phyloP scores from a whole-genome alignment of 495 filamentous ascomycete species.

The Cudoniella acicularis region DNA sequence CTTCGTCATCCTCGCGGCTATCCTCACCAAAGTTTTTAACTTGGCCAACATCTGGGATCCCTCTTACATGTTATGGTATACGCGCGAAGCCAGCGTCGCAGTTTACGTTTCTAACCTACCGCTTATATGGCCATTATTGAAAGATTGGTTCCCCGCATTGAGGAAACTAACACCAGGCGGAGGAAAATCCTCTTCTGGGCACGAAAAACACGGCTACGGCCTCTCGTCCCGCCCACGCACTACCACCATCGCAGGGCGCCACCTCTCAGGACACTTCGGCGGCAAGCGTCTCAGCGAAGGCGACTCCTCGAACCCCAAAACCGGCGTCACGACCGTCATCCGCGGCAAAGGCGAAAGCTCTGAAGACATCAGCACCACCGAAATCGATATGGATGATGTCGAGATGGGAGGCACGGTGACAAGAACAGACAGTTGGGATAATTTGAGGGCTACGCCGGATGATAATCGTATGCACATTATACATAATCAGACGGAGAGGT shows the following conservation, averaged over 20 bases:
- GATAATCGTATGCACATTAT: too few species aligned
- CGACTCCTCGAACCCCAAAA: background rate
- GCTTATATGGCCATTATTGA: slow-evolving; percentile 41
- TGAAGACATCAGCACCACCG: slow-evolving; percentile 6
- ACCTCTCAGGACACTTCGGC: background rate
- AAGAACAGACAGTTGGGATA: background rate
- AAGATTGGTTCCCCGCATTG: slow-evolving; percentile 19
- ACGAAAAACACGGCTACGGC: background rate
- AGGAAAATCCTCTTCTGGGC: background rate
- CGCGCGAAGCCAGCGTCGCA: slow-evolving; percentile 41
- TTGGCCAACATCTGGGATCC: slow-evolving; percentile 37
- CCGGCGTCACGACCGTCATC: slow-evolving; percentile 4
- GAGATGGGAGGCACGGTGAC: slow-evolving; percentile 4
- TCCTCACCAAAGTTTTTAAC: slow-evolving; percentile 45
- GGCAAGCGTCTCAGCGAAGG: slow-evolving; percentile 6
- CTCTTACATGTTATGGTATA: slow-evolving; percentile 48
- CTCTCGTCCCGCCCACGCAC: background rate
- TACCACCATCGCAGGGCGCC: background rate
- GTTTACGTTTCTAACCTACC: slow-evolving; percentile 47
- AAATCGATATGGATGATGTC: background rate
- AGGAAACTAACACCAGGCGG: slow-evolving; percentile 4
- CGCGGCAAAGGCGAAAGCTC: slow-evolving; percentile 15
- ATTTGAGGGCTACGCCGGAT: too few species aligned
- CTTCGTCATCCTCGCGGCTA: slow-evolving; percentile 42
- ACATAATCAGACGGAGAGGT: too few species aligned